These are phyloP conservation scores for Cladosporium sp. DNA, from an alignment of 2,329 filamentous ascomycete genomes.

Conservation along the genomic window DNA sequence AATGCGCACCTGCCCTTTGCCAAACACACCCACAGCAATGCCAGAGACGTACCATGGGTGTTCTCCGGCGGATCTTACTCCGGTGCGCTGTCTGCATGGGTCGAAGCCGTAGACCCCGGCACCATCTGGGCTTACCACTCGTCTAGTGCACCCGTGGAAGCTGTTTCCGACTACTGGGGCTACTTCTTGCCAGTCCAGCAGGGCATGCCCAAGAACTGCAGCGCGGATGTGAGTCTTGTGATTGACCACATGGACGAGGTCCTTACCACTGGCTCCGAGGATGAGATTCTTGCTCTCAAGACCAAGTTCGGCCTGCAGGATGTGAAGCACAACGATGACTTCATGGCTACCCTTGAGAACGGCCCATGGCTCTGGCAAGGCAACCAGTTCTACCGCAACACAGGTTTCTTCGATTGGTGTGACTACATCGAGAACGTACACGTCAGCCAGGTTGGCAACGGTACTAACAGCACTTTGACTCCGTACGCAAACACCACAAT, in stretches of 20 bases:
- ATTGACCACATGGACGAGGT: conserved; percentile 46
- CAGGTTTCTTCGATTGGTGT: conserved; percentile 44
- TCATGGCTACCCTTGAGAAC: conserved; percentile 49
- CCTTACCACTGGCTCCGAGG: conserved; percentile 25
- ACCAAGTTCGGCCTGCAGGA: conserved; percentile 48
- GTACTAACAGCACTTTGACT: conserved; percentile 14
- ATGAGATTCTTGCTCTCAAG: conserved; percentile 44
- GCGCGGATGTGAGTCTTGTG: conserved; percentile 48
- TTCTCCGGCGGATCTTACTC: conserved; percentile 54
- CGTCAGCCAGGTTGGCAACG: conserved; percentile 24
- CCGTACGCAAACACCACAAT: conserved; percentile 29
- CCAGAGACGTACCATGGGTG: conserved; percentile 54
- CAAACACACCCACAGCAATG: conserved; percentile 43
- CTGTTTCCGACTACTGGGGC: conserved; percentile 55
- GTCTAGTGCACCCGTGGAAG: conserved; percentile 53
- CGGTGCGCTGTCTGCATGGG: conserved; percentile 55
- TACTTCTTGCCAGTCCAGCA: conserved; percentile 56
- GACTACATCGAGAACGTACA: conserved; percentile 37
- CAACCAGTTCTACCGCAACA: conserved; percentile 44
- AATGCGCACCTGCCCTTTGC: conserved; percentile 53
- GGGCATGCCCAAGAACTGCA: conserved; percentile 58
- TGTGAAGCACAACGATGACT: conserved; percentile 51
- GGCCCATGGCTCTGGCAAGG: conserved; percentile 58
- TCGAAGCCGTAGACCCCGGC: conserved; percentile 48
- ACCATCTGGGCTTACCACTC: conserved; percentile 60